Evolutionary conservation across 345 rosid species (phyloP).

Genomic region (Sisymbrium altissimum): DNA sequence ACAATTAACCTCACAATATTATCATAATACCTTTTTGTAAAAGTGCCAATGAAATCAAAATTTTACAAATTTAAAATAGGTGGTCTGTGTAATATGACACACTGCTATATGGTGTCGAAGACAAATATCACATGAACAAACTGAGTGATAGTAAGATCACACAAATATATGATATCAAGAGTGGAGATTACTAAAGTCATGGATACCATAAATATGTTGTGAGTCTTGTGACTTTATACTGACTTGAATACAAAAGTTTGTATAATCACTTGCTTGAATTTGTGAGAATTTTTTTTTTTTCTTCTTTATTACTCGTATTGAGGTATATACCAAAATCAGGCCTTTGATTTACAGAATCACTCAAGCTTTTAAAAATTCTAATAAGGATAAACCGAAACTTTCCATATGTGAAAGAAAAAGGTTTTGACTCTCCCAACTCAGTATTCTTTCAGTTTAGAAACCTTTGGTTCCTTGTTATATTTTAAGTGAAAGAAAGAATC

Average conservation of each 20-base stretch:
- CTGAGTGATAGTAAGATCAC: background rate
- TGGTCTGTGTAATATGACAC: background rate
- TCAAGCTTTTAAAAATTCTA: background rate
- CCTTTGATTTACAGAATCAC: background rate
- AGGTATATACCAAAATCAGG: background rate
- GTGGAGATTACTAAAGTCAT: background rate
- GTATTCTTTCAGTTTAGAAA: background rate
- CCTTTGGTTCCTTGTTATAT: background rate
- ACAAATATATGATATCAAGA: background rate
- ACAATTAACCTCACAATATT: background rate
- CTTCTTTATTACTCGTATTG: background rate
- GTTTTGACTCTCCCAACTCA: background rate
- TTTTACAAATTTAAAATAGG: background rate
- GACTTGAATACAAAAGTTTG: background rate
- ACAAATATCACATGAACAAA: background rate
- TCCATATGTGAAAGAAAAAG: background rate
- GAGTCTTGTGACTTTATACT: background rate
- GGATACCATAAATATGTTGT: background rate
- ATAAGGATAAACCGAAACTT: background rate
- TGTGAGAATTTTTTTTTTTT: background rate
- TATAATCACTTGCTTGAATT: background rate
- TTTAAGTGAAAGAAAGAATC: background rate
- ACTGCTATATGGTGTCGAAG: background rate
- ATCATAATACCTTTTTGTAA: conserved; percentile 3
- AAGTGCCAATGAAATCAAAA: background rate